A percentile compares a stretch with the other conserved stretches of the same genome.
phyloP scores from a whole-genome alignment of 2,329 filamentous ascomycete genomes.

The Penicillium sp. region DNA sequence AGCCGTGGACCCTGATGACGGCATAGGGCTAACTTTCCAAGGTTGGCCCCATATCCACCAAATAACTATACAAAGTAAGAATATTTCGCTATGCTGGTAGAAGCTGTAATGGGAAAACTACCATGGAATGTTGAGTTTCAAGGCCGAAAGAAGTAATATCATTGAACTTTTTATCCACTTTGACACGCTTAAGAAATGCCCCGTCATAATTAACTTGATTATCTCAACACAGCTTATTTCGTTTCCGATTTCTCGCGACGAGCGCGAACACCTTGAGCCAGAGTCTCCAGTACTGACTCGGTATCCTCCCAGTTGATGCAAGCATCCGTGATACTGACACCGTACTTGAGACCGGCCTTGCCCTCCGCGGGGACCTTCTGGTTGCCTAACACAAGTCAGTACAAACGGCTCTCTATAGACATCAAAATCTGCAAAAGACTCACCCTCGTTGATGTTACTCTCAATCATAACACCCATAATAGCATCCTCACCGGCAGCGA shows the following conservation, averaged over 20 bases:
- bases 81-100: not conserved
- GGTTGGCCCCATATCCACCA: not conserved
- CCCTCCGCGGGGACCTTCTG: constrained; percentile 89
- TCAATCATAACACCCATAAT: constrained; percentile 99
- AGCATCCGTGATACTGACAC: constrained; percentile 93
- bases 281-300: constrained; percentile 62
- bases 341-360: constrained; percentile 75
- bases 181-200: constrained; percentile 3
- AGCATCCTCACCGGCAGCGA: constrained; percentile 68
- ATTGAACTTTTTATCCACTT: constrained; percentile 2
- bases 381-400: constrained; percentile 44
- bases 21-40: not conserved
- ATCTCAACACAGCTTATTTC: constrained; percentile 9
- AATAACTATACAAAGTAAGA: not conserved
- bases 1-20: constrained; percentile 1
- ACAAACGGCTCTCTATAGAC: not conserved
- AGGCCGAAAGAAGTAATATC: not conserved
- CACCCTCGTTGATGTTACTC: constrained; percentile 89
- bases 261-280: constrained; percentile 72
- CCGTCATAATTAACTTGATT: not conserved
- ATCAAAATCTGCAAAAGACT: constrained; percentile 17
- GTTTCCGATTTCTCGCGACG: constrained; percentile 48
- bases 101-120: not conserved
- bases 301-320: constrained; percentile 95
- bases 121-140: not conserved